These are phyloP conservation scores for Aureococcus anophagefferens DNA, from an alignment of 108 stramenopile species.

Conservation along the genomic window DNA sequence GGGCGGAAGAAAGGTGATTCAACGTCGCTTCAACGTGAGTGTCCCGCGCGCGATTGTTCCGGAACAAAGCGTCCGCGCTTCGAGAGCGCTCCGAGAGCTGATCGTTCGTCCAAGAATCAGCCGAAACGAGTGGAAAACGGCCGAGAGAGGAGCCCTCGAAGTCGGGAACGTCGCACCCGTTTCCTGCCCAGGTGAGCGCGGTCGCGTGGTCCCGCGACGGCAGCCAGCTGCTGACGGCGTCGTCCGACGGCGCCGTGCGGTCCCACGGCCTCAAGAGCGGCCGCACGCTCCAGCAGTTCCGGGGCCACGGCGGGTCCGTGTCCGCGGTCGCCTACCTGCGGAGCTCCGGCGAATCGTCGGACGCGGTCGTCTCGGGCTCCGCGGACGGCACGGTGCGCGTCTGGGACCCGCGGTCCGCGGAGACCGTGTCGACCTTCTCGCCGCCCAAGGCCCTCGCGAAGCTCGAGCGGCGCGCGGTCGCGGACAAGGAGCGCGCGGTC, in stretches of 20 bases:
- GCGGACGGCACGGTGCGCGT: constrained; percentile 81
- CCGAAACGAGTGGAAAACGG: no score
- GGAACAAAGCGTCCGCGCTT: no score
- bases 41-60: no score
- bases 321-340: constrained; percentile 43
- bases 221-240: constrained; percentile 58
- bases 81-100: no score
- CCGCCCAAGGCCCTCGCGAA: constrained; percentile 9
- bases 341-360: constrained; percentile 15
- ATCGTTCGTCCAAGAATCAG: no score
- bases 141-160: no score
- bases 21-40: no score
- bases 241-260: constrained; percentile 50
- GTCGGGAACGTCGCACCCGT: no score
- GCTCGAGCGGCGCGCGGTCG: neutral
- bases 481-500: neutral
- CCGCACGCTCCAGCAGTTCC: constrained; percentile 68
- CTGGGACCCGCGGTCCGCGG: constrained; percentile 69
- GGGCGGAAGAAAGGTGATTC: no score
- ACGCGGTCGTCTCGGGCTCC: constrained; percentile 64
- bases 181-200: no score
- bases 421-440: constrained; percentile 44
- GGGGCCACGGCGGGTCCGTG: constrained; percentile 73
- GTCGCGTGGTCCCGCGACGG: constrained; percentile 53
- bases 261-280: constrained; percentile 66